Conservation (phyloP, 352 stramenopile species). For the Phytophthora uliginosa region DNA sequence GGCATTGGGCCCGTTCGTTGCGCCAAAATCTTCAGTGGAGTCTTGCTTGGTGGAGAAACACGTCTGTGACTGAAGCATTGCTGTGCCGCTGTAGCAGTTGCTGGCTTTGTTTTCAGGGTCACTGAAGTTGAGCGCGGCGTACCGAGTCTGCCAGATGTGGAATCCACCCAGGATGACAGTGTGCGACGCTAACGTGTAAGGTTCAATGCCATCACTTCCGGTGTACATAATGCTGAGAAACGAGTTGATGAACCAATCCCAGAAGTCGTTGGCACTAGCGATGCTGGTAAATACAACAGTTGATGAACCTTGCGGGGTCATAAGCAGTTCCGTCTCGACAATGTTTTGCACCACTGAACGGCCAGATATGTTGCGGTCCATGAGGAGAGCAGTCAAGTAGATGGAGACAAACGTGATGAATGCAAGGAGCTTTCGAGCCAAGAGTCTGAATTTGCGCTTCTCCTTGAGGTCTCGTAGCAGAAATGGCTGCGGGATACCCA, state of each 20-base stretch:
- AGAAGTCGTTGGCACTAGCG: constrained; percentile 51
- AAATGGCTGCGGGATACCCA: constrained; percentile 58
- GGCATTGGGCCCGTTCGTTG: constrained; percentile 44
- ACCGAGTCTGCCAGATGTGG: constrained; percentile 67
- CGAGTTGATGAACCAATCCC: constrained; percentile 74
- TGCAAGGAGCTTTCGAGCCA: constrained; percentile 68
- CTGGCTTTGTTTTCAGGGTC: constrained; percentile 42
- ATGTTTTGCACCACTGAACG: constrained; percentile 70
- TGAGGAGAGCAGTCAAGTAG: constrained; percentile 66
- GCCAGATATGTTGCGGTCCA: constrained; percentile 79
- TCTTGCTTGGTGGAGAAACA: constrained; percentile 52
- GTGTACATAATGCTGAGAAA: constrained; percentile 63
- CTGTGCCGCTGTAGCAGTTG: constrained; percentile 58
- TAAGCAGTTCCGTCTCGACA: constrained; percentile 63
- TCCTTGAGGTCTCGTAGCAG: constrained; percentile 71
- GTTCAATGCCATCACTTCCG: constrained; percentile 39
- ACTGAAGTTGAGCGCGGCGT: constrained; percentile 58
- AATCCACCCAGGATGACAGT: constrained; percentile 76
- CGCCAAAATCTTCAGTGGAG: constrained; percentile 48
- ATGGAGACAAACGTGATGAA: constrained; percentile 79
- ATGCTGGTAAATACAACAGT: constrained; percentile 55
- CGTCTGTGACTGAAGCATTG: constrained; percentile 43
- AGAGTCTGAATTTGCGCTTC: constrained; percentile 74
- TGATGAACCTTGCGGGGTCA: constrained; percentile 44
- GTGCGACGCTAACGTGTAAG: constrained; percentile 73